phyloP scores from a whole-genome alignment of 2,329 filamentous ascomycete genomes.

The Aureobasidium vineae region DNA sequence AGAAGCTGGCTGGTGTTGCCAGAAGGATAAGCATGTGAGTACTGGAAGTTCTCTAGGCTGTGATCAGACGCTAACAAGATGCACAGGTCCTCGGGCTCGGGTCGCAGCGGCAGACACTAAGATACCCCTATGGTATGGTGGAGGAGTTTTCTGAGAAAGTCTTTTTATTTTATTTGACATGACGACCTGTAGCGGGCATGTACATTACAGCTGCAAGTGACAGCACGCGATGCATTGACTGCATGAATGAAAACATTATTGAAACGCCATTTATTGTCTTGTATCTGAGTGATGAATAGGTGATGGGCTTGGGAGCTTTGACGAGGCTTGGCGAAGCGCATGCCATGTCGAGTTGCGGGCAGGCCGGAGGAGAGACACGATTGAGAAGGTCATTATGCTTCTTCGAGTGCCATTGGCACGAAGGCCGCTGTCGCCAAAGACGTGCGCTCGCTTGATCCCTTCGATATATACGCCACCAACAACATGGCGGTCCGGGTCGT shows the following conservation, averaged over 20 bases:
- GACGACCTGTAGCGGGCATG: slow-evolving; percentile 19
- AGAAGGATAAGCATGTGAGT: slow-evolving; percentile 94
- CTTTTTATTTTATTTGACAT: neutral
- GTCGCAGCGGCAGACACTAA: slow-evolving; percentile 36
- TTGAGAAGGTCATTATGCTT: slow-evolving; percentile 38
- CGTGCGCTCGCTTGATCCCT: slow-evolving; percentile 35
- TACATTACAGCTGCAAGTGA: slow-evolving; percentile 24
- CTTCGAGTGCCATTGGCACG: slow-evolving; percentile 42
- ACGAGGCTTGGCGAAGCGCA: slow-evolving; percentile 16
- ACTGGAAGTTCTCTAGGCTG: neutral
- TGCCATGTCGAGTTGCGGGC: slow-evolving; percentile 15
- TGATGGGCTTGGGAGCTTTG: slow-evolving; percentile 9
- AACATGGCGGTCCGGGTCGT: slow-evolving; percentile 32
- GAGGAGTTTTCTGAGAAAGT: slow-evolving; percentile 12
- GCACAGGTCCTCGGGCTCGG: slow-evolving; percentile 44
- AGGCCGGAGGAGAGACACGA: slow-evolving; percentile 10
- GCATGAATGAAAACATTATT: slow-evolving; percentile 18
- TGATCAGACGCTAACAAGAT: slow-evolving; percentile 28
- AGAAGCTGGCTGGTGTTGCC: slow-evolving; percentile 79
- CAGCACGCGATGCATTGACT: slow-evolving; percentile 23
- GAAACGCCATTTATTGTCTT: neutral
- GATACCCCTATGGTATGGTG: neutral
- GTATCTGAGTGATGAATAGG: no score
- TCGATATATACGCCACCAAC: slow-evolving; percentile 34
- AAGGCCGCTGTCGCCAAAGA: slow-evolving; percentile 34